A percentile compares a stretch with the other conserved stretches of the same genome.
These are phyloP conservation scores for Ordospora colligata DNA, from an alignment of 371 early-diverging fungal genomes.

Conservation along the genomic window DNA sequence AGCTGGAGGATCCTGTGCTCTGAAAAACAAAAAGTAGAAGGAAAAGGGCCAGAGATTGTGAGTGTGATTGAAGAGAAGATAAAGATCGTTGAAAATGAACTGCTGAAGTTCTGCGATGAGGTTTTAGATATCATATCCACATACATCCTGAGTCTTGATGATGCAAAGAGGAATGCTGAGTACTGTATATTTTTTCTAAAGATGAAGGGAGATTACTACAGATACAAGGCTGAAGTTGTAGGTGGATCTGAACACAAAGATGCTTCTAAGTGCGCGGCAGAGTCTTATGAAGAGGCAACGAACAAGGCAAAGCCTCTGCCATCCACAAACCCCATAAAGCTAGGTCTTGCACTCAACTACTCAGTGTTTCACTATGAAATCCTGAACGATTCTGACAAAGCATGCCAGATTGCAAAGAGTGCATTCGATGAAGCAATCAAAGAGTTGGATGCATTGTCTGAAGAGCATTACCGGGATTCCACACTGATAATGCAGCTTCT, in stretches of 20 bases:
- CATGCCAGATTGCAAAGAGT: slow-evolving; percentile 92
- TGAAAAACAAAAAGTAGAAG: slow-evolving; percentile 90
- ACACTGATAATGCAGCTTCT: slow-evolving; percentile 99
- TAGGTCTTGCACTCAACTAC: slow-evolving; percentile 96
- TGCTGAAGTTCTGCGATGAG: slow-evolving; percentile 82
- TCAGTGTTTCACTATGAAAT: slow-evolving; percentile 99
- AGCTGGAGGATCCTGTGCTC: slow-evolving; percentile 97
- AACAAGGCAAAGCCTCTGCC: slow-evolving; percentile 82
- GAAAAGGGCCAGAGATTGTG: slow-evolving; percentile 68
- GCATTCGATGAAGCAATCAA: slow-evolving; percentile 99
- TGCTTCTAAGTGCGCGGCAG: slow-evolving; percentile 73
- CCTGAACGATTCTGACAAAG: slow-evolving; percentile 89
- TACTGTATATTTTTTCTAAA: slow-evolving; percentile 96
- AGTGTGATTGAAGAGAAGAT: slow-evolving; percentile 80
- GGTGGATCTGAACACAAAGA: slow-evolving; percentile 72
- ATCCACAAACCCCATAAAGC: slow-evolving; percentile 92
- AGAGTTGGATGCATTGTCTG: slow-evolving; percentile 89
- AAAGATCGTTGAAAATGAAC: slow-evolving; percentile 78
- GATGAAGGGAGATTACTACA: slow-evolving; percentile 99
- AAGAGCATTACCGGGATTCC: slow-evolving; percentile 98
- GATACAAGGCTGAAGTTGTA: slow-evolving; percentile 95
- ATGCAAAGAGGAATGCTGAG: slow-evolving; percentile 67
- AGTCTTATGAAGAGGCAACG: slow-evolving; percentile 86
- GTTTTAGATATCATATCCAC: slow-evolving; percentile 79
- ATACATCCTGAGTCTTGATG: slow-evolving; percentile 72